phyloP scores from a whole-genome alignment of 1,284 basidiomycete genomes.

The Athelia sp. region DNA sequence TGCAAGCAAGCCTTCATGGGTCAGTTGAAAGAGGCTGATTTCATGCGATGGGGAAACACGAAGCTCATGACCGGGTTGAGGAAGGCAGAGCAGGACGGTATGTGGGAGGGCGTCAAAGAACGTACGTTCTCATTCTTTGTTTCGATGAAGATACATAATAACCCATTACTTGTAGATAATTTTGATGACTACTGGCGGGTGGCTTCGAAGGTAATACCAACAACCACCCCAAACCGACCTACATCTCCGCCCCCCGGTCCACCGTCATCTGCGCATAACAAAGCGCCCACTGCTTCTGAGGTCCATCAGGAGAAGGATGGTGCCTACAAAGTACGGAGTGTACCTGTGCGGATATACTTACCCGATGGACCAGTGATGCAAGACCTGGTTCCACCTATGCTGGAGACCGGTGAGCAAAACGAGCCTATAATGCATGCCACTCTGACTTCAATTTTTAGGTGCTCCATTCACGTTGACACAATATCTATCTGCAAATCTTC shows the following conservation, averaged over 20 bases:
- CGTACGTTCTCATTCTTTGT: slow-evolving; percentile 49
- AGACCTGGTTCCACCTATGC: slow-evolving; percentile 77
- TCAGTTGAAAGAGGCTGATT: slow-evolving; percentile 92
- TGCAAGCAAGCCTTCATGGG: slow-evolving; percentile 92
- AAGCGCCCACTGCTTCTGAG: slow-evolving; percentile 64
- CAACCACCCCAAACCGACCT: slow-evolving; percentile 50
- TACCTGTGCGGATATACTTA: slow-evolving; percentile 87
- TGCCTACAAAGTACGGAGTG: slow-evolving; percentile 79
- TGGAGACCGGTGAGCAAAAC: slow-evolving; percentile 54
- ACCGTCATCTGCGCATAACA: slow-evolving; percentile 49
- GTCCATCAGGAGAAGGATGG: slow-evolving; percentile 59
- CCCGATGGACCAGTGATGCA: slow-evolving; percentile 91
- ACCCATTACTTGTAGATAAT: slow-evolving; percentile 56
- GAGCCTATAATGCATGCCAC: no score
- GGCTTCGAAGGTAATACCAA: slow-evolving; percentile 78
- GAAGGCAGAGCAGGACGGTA: slow-evolving; percentile 86
- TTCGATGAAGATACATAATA: slow-evolving; percentile 3
- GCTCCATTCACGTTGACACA: slow-evolving; percentile 52
- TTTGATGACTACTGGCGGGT: slow-evolving; percentile 94
- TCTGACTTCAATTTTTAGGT: slow-evolving; percentile 32
- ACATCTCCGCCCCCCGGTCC: slow-evolving; percentile 42
- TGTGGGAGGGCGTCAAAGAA: slow-evolving; percentile 92
- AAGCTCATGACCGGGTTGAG: slow-evolving; percentile 86
- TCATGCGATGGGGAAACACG: slow-evolving; percentile 91
- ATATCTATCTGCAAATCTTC: slow-evolving; percentile 58